These are phyloP conservation scores for Coprinopsis marcescibilis DNA, from an alignment of 768 basidiomycete genomes.

Conservation along the genomic window DNA sequence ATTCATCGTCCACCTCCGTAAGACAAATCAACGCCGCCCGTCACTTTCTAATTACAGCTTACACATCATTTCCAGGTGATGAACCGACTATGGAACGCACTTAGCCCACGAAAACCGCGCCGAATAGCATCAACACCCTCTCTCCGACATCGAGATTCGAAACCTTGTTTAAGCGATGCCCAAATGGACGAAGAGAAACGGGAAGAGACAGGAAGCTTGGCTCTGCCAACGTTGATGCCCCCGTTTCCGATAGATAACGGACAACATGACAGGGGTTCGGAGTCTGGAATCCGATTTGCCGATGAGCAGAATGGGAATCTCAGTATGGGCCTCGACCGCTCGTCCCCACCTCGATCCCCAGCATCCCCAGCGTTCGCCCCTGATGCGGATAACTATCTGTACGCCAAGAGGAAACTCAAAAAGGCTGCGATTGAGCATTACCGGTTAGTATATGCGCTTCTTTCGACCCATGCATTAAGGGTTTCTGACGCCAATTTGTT, in stretches of 20 bases:
- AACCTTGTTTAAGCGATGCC: background rate
- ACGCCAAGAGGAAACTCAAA: constrained; percentile 82
- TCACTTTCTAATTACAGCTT: too few relatives aligned
- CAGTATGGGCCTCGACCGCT: background rate
- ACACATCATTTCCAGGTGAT: too few relatives aligned
- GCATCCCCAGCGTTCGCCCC: constrained; percentile 12
- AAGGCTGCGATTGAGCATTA: constrained; percentile 83
- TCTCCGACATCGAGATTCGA: background rate
- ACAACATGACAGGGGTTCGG: background rate
- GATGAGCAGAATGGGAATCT: background rate
- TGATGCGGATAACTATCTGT: constrained; percentile 75
- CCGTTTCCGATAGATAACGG: too few relatives aligned
- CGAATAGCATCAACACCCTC: background rate
- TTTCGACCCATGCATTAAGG: constrained; percentile 2
- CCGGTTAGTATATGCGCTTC: constrained; percentile 35
- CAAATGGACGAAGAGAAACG: background rate
- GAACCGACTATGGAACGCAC: background rate
- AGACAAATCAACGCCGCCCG: too few relatives aligned
- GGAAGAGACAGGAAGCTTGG: background rate
- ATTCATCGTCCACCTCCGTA: too few relatives aligned
- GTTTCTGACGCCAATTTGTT: background rate
- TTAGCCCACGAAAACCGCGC: too few relatives aligned
- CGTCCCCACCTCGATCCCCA: background rate
- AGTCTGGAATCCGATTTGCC: background rate
- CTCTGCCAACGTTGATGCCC: too few relatives aligned